Base-by-base conservation (phyloP, 2,329 filamentous ascomycete species). In the Beauveria scarabaeidicola region DNA sequence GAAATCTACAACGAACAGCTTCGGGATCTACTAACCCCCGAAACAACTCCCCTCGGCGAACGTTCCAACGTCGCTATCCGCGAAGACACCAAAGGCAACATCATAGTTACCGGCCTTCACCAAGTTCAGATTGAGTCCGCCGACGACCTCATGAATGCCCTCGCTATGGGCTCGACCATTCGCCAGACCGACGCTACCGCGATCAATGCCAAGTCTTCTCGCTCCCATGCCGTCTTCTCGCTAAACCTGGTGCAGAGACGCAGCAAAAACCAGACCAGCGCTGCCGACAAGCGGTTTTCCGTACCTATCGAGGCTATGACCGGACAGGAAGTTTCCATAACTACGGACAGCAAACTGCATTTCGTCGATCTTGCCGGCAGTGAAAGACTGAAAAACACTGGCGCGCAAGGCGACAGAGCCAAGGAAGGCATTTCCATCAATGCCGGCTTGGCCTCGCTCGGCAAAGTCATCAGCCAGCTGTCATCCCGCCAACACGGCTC, bases 381-480 rank as follows among this genome's bases (percentile, higher is more conserved):
- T 71, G 94, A 99, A 76, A 85, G 94, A 66, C 78, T 99, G 68
- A 99, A 99, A 77, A 97, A 99, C 68, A 99, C 94, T 0, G 91
- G 91, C 38, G 94, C 94, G 0, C 92, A 96, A 63, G 94, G 94
- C 47, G 94, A 97, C 67, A 84, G 94, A 60, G 94, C 94, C 43
- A 93, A 87, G 71, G 94, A 99, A 73, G 94, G 94, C 66, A 99
- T 99, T 62, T 96, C 93, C 13, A 99, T 99, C 78, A 99, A 99
- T 69, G 94, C 90, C 43, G 94, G 94, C 61, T 83, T 99, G 62
- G 94, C 94, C 53, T 93, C 92, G 62, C 79, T 99, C 27, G 94
- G 94, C 70, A 99, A 99, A 73, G 94, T 99, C 72, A 99, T 99
- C 69, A 96, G 94, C 38, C 94, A 99, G 74, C 81, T 99, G 46